A percentile compares a stretch with the other conserved stretches of the same genome.
These are phyloP conservation scores for Colletotrichum orbiculare DNA, from an alignment of 2,329 filamentous ascomycete genomes.

Conservation along the genomic window DNA sequence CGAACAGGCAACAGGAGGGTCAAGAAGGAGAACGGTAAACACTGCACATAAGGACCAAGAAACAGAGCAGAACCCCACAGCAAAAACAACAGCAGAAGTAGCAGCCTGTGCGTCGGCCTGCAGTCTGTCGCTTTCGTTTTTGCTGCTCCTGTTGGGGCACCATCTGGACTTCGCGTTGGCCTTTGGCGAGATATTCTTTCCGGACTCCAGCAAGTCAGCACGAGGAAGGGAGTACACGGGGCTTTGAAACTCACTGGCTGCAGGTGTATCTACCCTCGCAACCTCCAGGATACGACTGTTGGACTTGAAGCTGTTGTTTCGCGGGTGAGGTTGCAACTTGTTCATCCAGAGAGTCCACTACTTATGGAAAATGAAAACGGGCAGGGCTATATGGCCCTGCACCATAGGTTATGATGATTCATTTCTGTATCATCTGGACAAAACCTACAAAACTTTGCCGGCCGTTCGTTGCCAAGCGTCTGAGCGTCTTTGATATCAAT, in stretches of 20 bases:
- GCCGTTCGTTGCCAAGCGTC: not conserved
- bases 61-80: constrained; percentile 10
- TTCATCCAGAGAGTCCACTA: too few species aligned
- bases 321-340: too few species aligned
- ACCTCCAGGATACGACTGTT: too few species aligned
- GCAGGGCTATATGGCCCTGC: too few species aligned
- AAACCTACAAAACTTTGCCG: not conserved
- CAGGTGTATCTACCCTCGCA: too few species aligned
- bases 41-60: not conserved
- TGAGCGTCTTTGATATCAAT: constrained; percentile 12
- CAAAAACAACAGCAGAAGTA: constrained; percentile 23
- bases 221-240: too few species aligned
- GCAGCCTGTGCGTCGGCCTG: not conserved
- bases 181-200: too few species aligned
- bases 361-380: too few species aligned
- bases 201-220: too few species aligned
- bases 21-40: not conserved
- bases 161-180: not conserved
- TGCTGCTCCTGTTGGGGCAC: not conserved
- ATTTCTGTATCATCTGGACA: constrained; percentile 6
- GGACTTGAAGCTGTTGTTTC: too few species aligned
- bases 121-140: not conserved
- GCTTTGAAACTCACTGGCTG: too few species aligned
- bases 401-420: not conserved
- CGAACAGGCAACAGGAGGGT: not conserved